phyloP scores from a whole-genome alignment of 192 early-diverging fungal species.

The Linnemannia elongata region DNA sequence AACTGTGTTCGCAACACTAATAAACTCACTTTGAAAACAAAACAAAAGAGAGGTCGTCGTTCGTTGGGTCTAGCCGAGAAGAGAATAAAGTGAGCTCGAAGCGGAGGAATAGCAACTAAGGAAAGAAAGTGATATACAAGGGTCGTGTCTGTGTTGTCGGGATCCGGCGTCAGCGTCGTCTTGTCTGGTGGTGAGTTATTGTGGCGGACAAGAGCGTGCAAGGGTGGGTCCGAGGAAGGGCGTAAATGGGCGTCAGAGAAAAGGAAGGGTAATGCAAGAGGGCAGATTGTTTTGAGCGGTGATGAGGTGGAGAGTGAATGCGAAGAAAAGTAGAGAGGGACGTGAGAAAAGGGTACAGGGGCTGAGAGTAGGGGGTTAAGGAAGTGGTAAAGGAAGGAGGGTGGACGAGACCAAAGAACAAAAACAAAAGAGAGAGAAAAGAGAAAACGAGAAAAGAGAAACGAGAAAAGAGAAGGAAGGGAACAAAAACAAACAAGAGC shows the following conservation, averaged over 20 bases:
- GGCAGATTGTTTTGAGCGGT: not conserved
- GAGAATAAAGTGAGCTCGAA: not conserved
- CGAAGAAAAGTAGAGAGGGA: not conserved
- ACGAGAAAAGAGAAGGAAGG: not conserved
- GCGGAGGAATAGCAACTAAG: not conserved
- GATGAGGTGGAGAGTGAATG: not conserved
- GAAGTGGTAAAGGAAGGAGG: slow-evolving; percentile 11
- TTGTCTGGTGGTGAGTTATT: too few species aligned
- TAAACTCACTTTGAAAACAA: not conserved
- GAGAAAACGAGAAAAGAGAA: not conserved
- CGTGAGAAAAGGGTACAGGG: not conserved
- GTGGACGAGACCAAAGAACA: slow-evolving; percentile 12
- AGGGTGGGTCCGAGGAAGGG: not conserved
- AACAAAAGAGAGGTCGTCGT: not conserved
- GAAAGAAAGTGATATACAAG: not conserved
- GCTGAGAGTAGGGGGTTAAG: not conserved
- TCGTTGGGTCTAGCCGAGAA: not conserved
- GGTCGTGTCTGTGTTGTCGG: not conserved
- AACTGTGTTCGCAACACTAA: not conserved
- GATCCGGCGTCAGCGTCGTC: not conserved
- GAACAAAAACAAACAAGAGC: not conserved
- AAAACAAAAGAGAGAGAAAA: not conserved
- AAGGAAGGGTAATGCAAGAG: not conserved
- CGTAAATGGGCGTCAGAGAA: not conserved
- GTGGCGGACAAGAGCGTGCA: not conserved